Conservation (phyloP, 495 filamentous ascomycete species). For the Geopyxis carbonaria region DNA sequence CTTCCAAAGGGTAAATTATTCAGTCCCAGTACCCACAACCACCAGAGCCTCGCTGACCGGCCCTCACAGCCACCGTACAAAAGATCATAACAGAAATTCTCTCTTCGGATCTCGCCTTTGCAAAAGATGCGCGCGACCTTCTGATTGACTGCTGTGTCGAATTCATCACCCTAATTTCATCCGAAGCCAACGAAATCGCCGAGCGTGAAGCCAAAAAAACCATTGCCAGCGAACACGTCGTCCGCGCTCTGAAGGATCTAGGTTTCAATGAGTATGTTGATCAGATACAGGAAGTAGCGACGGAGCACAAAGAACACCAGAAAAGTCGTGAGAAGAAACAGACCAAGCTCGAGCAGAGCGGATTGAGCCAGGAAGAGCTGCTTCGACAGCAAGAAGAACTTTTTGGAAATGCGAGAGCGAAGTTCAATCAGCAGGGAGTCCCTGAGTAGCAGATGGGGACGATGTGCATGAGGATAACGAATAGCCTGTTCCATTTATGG, state of each 20-base stretch:
- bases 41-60: background rate
- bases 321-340: conserved; percentile 94
- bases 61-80: conserved; percentile 65
- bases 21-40: background rate
- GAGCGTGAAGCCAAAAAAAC: conserved; percentile 98
- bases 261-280: conserved; percentile 82
- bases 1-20: conserved; percentile 65
- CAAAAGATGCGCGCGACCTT: conserved; percentile 83
- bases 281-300: conserved; percentile 70
- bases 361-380: conserved; percentile 74
- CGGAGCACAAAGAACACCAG: conserved; percentile 79
- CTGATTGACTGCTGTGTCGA: conserved; percentile 98
- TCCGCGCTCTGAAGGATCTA: conserved; percentile 73
- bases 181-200: conserved; percentile 93
- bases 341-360: conserved; percentile 89
- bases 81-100: conserved; percentile 96
- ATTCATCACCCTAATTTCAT: conserved; percentile 93
- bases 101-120: conserved; percentile 55
- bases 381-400: conserved; percentile 76
- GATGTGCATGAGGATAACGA: too few species aligned
- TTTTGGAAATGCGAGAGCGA: conserved; percentile 65
- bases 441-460: conserved; percentile 8
- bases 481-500: too few species aligned
- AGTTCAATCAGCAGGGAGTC: conserved; percentile 38
- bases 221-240: conserved; percentile 90